Conservation (phyloP, 1,139 yeast genomes). For the Hansenula sp. region DNA sequence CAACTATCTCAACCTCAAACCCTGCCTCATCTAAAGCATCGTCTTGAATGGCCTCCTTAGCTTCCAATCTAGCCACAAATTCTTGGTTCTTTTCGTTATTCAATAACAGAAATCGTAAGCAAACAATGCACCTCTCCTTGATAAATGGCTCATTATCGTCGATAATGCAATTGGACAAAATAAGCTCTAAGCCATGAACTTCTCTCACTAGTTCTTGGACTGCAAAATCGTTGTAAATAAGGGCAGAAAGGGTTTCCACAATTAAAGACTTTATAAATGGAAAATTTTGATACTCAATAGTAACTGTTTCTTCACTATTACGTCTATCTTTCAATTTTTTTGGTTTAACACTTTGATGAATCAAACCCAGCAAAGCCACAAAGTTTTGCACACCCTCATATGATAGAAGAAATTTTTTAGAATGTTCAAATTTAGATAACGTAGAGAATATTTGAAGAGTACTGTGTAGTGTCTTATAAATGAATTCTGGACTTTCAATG, state of each 20-base stretch:
- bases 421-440: slow-evolving; percentile 46
- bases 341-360: slow-evolving; percentile 42
- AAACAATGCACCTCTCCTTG: slow-evolving; percentile 79
- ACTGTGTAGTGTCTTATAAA: slow-evolving; percentile 27
- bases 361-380: slow-evolving; percentile 38
- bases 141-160: slow-evolving; percentile 88
- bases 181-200: slow-evolving; percentile 63
- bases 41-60: slow-evolving; percentile 46
- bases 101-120: slow-evolving; percentile 64
- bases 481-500: slow-evolving; percentile 6
- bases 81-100: slow-evolving; percentile 67
- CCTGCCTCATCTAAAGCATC: slow-evolving; percentile 54
- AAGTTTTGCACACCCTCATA: slow-evolving; percentile 46
- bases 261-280: slow-evolving; percentile 60
- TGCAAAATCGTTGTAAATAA: slow-evolving; percentile 46
- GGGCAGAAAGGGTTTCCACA: slow-evolving; percentile 56
- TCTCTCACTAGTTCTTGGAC: slow-evolving; percentile 69
- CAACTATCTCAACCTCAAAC: slow-evolving; percentile 50
- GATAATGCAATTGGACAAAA: slow-evolving; percentile 77
- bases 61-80: slow-evolving; percentile 64
- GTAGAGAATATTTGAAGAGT: slow-evolving; percentile 50
- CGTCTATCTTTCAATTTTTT: slow-evolving; percentile 22
- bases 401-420: slow-evolving; percentile 47
- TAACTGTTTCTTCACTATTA: slow-evolving; percentile 16
- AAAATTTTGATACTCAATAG: slow-evolving; percentile 34